Base-by-base conservation (phyloP, 306 rosid species). In the Cicer judaicum region DNA sequence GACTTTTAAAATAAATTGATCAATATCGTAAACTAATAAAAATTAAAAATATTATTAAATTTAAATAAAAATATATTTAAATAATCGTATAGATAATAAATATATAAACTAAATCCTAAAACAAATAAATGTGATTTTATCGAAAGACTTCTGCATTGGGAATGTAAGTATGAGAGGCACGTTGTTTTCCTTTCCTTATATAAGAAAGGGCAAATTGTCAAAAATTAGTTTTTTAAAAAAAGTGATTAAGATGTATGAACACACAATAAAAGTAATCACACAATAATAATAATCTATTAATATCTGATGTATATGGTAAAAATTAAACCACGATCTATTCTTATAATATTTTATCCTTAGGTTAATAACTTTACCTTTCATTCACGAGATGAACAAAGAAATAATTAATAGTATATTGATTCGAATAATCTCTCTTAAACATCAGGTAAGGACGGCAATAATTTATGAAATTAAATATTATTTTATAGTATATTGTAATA, bases 391-490 rank as follows among this genome's bases (percentile, higher is more conserved):
- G 13, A 39, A 62, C 21, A 62, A 61, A n/a, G 10, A 2, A 39
- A 62, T 62, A 38, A 39, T 2, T 12, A 13, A 13, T 10, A 64
- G 18, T 42, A 66, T 66, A 66, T 44, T 44, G 41, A 66, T 24
- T 12, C 55, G 46, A 10, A 11, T 54, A 56, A 56, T 38, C 54
- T 21, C 61, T 15, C 62, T 69, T 36, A 10, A 50, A 14, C 61
- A 68, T 13, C 6, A 68, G 36, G 61, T 14, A 36, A 24, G 7
- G 62, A 69, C 73, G 49, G 63, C 63, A 70, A 52, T 15, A 39
- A 0, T 5, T 38, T 62, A 14, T 38, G 16, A 39, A 63, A n/a
- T n/a, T 39, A 38, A 41, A 41, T 41, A 41, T 41, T 24, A 24
- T 24, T 4, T 24, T 24, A 24, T 1, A 24, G 34, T 2, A 24